These are phyloP conservation scores for Hypoxylon lenormandii DNA, from an alignment of 495 filamentous ascomycete species.

Conservation along the genomic window DNA sequence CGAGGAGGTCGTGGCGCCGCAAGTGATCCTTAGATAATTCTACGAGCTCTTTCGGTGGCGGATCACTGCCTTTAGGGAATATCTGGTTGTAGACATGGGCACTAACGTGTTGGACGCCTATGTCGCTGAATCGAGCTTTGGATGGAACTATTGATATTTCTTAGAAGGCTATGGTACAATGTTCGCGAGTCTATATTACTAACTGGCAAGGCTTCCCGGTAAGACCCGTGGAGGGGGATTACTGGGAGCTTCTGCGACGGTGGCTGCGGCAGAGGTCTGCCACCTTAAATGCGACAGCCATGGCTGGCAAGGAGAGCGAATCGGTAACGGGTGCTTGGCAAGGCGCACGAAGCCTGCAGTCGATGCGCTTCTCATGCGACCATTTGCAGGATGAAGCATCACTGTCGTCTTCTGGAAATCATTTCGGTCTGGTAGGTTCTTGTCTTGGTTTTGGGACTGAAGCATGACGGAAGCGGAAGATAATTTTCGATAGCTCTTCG, in stretches of 20 bases:
- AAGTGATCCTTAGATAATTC: slow-evolving; percentile 85
- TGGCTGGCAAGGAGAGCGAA: slow-evolving; percentile 34
- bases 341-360: slow-evolving; percentile 57
- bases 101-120: slow-evolving; percentile 93
- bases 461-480: slow-evolving; percentile 36
- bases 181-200: slow-evolving; percentile 39
- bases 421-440: slow-evolving; percentile 30
- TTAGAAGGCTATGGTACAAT: slow-evolving; percentile 35
- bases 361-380: slow-evolving; percentile 54
- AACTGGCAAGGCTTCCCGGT: slow-evolving; percentile 51
- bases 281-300: slow-evolving; percentile 53
- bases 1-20: slow-evolving; percentile 84
- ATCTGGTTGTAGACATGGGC: slow-evolving; percentile 82
- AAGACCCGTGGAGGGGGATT: slow-evolving; percentile 37
- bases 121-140: slow-evolving; percentile 81
- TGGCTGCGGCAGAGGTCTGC: slow-evolving; percentile 50
- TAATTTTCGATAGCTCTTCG: slow-evolving; percentile 24
- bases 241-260: slow-evolving; percentile 28
- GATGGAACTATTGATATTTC: slow-evolving; percentile 62
- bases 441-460: slow-evolving; percentile 11
- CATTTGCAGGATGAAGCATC: slow-evolving; percentile 57
- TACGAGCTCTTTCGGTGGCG: slow-evolving; percentile 74
- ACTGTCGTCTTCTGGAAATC: slow-evolving; percentile 41
- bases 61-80: slow-evolving; percentile 67
- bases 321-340: slow-evolving; percentile 51